Base-by-base conservation (phyloP, 352 stramenopile species). In the Globisporangium apiculatum region DNA sequence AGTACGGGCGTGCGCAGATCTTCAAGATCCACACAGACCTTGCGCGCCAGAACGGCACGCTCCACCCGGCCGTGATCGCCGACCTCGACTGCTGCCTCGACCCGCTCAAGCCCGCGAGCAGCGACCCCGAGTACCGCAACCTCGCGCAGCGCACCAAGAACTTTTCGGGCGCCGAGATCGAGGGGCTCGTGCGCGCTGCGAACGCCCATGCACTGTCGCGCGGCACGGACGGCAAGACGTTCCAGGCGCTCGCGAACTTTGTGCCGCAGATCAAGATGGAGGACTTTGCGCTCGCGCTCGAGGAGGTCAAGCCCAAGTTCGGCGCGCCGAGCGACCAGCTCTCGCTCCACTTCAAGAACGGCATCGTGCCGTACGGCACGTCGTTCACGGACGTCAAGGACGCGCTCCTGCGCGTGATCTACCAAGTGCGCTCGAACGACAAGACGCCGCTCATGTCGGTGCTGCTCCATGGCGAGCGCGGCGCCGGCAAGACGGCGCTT, bases 261-360 rank as follows among this genome's bases (percentile, higher is more conserved):
- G 86, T 75, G 37, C 84, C 84, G 0, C 73, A 91, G 61, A 84
- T 94, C 41, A 75, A 73, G 17, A 89, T 94, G 76, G 75, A 87
- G 53, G 97, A 99, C 71, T 99, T 99, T 66, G 76, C 97, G 51
- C 72, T 91, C 38, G 97, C 97, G 15, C 68, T 99, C 5, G 71
- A 91, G 53, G 97, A 99, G 67, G 88, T 99, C 37, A 94, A 98
- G 69, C 96, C 97, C 14, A 98, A 98, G 64, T 99, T 99, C 72
- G 97, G 97, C 50, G 91, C 86, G 11, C 80, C 88, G 42, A 91
- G 93, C 51, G 96, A 99, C 64, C 76, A 99, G 60, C 77, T 98
- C 55, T 85, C 88, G 41, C 74, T 98, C 41, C 99, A 97, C 61
- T 92, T 90, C 73, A 89, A 95, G 60, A 99, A 99, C 69, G 97